phyloP scores from a whole-genome alignment of 2,329 filamentous ascomycete genomes.

The Coniochaeta sp. region DNA sequence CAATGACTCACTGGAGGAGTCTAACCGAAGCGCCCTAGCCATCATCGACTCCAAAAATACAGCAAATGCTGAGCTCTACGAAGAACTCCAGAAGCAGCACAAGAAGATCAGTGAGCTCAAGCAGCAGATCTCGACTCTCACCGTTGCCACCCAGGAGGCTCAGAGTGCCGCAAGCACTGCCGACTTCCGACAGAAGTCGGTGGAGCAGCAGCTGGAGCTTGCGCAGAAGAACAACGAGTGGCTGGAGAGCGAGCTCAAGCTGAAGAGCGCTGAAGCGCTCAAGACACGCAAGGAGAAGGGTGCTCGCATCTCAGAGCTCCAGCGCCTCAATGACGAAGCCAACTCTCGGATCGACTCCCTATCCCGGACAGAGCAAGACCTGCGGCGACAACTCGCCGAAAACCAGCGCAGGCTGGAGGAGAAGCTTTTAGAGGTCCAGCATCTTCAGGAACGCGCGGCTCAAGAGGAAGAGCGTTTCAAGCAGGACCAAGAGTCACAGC shows the following conservation, averaged over 20 bases:
- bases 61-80: constrained; percentile 76
- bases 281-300: constrained; percentile 95
- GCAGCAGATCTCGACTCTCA: constrained; percentile 72
- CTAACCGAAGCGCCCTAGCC: constrained; percentile 83
- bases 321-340: constrained; percentile 82
- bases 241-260: constrained; percentile 87
- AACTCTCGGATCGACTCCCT: constrained; percentile 69
- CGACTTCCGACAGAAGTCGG: constrained; percentile 82
- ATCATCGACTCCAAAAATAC: constrained; percentile 85
- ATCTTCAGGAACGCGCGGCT: constrained; percentile 75
- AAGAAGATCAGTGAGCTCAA: constrained; percentile 79
- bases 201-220: constrained; percentile 85
- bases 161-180: constrained; percentile 73
- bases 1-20: constrained; percentile 79
- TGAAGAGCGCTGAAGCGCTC: constrained; percentile 77
- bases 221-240: constrained; percentile 88
- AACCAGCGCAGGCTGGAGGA: constrained; percentile 84
- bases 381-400: constrained; percentile 76
- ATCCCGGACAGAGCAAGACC: constrained; percentile 69
- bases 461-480: constrained; percentile 81
- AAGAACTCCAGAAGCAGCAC: constrained; percentile 83
- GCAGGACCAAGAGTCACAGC: constrained; percentile 75
- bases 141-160: constrained; percentile 76
- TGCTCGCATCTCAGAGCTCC: constrained; percentile 77
- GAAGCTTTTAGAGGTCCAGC: constrained; percentile 71